These are phyloP conservation scores for Tetracladium setigerum DNA, from an alignment of 495 filamentous ascomycete species.

Conservation along the genomic window DNA sequence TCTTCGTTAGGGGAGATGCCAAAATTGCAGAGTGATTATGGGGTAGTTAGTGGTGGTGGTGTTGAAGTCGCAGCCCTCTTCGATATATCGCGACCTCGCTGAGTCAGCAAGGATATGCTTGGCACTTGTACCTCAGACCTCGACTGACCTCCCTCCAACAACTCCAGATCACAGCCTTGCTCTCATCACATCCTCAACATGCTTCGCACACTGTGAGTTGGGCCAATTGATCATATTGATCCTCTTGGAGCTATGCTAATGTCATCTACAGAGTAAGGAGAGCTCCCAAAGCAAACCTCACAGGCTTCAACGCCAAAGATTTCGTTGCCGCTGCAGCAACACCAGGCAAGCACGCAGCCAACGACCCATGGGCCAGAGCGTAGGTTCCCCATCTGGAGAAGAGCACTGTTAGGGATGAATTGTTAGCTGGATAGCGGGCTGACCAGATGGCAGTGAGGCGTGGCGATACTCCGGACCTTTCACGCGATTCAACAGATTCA, in stretches of 20 bases:
- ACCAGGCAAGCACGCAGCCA: constrained; percentile 70
- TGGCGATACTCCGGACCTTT: constrained; percentile 94
- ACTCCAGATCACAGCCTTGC: constrained; percentile 10
- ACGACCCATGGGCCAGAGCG: constrained; percentile 68
- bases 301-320: constrained; percentile 73
- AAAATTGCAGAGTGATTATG: too few relatives aligned
- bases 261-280: constrained; percentile 4
- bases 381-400: constrained; percentile 2
- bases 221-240: constrained; percentile 6
- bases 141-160: background rate
- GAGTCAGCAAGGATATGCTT: background rate
- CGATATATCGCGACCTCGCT: constrained; percentile 10
- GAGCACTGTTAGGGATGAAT: background rate
- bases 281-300: constrained; percentile 57
- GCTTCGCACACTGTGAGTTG: constrained; percentile 13
- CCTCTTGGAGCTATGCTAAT: background rate
- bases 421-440: background rate
- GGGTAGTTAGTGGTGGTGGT: background rate
- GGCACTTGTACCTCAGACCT: constrained; percentile 10
- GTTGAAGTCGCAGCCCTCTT: constrained; percentile 6
- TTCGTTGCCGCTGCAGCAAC: constrained; percentile 59
- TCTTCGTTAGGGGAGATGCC: too few relatives aligned
- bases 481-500: constrained; percentile 82
- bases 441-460: constrained; percentile 55
- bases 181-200: constrained; percentile 16